These are phyloP conservation scores for Solanum paucissectum DNA, from an alignment of 257 asterid species.

Conservation along the genomic window DNA sequence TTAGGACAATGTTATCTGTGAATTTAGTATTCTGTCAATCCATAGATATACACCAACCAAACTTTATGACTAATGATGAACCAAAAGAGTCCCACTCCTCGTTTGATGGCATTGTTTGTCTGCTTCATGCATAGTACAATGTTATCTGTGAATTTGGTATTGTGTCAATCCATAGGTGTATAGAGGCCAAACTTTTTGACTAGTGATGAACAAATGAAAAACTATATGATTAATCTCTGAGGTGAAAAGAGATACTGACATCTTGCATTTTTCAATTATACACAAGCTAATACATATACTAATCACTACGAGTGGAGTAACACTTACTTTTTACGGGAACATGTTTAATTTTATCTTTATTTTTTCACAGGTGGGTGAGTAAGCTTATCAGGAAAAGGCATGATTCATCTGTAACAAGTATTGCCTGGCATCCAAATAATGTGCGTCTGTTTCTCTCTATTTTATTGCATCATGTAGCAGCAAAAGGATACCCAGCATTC, in stretches of 20 bases:
- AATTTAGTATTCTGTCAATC: not conserved
- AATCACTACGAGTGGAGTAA: not conserved
- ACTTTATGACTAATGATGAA: not conserved
- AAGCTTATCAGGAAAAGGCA: slow-evolving; percentile 93
- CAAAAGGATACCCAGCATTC: not conserved
- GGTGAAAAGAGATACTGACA: not conserved
- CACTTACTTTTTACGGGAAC: not conserved
- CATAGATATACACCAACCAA: not conserved
- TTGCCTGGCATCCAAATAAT: slow-evolving; percentile 98
- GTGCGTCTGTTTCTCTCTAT: slow-evolving; percentile 35
- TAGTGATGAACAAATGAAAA: not conserved
- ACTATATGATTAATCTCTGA: not conserved
- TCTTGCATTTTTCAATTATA: not conserved
- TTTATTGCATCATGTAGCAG: not conserved
- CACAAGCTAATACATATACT: not conserved
- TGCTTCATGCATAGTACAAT: not conserved
- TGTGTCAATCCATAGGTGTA: not conserved
- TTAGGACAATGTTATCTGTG: not conserved
- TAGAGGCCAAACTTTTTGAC: not conserved
- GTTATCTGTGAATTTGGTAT: not conserved
- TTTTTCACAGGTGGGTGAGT: slow-evolving; percentile 91
- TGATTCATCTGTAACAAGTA: slow-evolving; percentile 92
- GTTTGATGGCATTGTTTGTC: not conserved
- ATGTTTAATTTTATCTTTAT: slow-evolving; percentile 4
- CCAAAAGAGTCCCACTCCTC: not conserved